These are phyloP conservation scores for Xylaria intraflava DNA, from an alignment of 495 filamentous ascomycete genomes.

Conservation along the genomic window DNA sequence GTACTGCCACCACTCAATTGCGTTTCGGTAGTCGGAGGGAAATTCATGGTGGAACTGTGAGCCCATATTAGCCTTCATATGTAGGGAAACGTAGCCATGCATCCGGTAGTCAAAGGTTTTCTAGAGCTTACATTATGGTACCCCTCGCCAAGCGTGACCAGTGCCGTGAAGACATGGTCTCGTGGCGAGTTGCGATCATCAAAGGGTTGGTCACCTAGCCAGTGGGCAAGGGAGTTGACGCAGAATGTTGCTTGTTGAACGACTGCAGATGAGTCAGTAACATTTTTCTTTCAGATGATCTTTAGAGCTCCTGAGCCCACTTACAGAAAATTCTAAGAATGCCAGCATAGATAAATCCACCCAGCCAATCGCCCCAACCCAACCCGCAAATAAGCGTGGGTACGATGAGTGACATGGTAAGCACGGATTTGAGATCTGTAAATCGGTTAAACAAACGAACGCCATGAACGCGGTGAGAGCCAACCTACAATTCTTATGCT, in stretches of 20 bases:
- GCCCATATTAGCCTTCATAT: background rate
- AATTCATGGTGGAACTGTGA: conserved; percentile 91
- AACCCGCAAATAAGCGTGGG: conserved; percentile 80
- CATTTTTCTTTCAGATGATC: background rate
- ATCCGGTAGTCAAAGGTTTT: background rate
- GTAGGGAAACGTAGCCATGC: conserved; percentile 33
- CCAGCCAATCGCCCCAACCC: conserved; percentile 82
- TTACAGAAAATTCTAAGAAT: conserved; percentile 80
- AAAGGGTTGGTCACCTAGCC: conserved; percentile 98
- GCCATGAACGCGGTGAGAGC: background rate
- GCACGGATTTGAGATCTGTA: conserved; percentile 67
- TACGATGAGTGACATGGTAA: conserved; percentile 80
- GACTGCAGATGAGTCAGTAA: conserved; percentile 38
- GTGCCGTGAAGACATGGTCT: conserved; percentile 91
- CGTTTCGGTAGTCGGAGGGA: conserved; percentile 97
- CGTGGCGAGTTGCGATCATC: conserved; percentile 98
- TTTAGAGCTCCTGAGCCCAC: background rate
- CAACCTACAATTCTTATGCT: conserved; percentile 68
- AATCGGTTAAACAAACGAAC: background rate
- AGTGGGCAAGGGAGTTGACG: conserved; percentile 97
- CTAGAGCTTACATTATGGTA: conserved; percentile 67
- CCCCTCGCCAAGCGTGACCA: conserved; percentile 93
- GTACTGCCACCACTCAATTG: conserved; percentile 96
- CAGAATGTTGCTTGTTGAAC: conserved; percentile 99
- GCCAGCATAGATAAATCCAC: conserved; percentile 90